Base-by-base conservation (phyloP, 331 rosid species). In the Saraca asoca region DNA sequence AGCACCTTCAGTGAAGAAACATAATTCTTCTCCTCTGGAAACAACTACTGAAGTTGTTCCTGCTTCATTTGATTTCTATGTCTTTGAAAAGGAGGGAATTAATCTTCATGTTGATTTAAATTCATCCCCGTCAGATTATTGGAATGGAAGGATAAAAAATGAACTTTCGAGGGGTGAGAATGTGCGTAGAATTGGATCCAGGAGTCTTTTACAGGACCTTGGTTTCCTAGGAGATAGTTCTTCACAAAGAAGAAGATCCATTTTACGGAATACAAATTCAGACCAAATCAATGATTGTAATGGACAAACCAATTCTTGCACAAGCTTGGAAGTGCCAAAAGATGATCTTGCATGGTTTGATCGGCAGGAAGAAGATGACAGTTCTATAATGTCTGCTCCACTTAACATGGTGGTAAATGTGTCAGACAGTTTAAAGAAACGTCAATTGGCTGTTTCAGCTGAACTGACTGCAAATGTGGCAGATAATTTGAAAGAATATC, bases 81-180 rank as follows among this genome's bases (percentile, higher is more conserved):
- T 85, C 58, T 78, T 78, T 73, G 83, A 88, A 60, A 85, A 87
- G 41, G 91, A 83, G 76, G 95, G 91, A 33, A 77, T 90, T 58
- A 64, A 62, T 62, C 96, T 90, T 72, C 60, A 50, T 59, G 88
- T 90, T 58, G 88, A 90, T 74, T 80, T 90, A 68, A 85, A 79
- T 70, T 83, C 90, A 33, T 85, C 81, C 65, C 87, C 82, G 13
- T 87, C 83, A 16, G 87, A 90, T 54, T 24, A 24, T 24, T 90
- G 95, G 95, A 61, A 81, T 17, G 54, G 80, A 31, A 85, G 48
- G 60, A 85, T 85, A 61, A 81, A 66, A 49, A 80, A 72, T 19
- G 95, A 90, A 75, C 85, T 83, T 60, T 59, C 67, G 33, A 42
- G 72, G 33, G 73, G 79, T 17, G 80, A 85, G 62, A 76, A 74